These are phyloP conservation scores for Cicer yamashitae DNA, from an alignment of 306 rosid species.

Conservation along the genomic window DNA sequence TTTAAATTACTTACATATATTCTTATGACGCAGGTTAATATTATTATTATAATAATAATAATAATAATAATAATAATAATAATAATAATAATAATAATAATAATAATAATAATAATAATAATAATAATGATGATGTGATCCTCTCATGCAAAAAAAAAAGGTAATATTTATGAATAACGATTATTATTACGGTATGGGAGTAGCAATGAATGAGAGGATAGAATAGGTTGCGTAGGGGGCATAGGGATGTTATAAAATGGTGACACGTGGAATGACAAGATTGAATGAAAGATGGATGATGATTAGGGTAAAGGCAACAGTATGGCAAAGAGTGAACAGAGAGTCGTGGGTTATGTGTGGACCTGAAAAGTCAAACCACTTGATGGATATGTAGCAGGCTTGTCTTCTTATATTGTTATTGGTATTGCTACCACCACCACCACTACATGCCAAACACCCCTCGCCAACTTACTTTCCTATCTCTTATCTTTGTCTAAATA, in stretches of 20 bases:
- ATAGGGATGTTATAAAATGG: neutral
- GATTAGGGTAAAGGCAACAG: too few relatives aligned
- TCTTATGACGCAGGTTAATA: too few relatives aligned
- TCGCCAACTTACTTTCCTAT: constrained; percentile 57
- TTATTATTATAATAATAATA: too few relatives aligned
- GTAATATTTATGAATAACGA: constrained; percentile 27
- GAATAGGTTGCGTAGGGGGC: too few relatives aligned
- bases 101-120: too few relatives aligned
- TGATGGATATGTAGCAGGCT: constrained; percentile 7
- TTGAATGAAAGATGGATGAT: neutral
- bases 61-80: too few relatives aligned
- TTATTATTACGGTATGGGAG: neutral
- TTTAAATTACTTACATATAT: too few relatives aligned
- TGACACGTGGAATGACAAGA: neutral
- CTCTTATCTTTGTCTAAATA: constrained; percentile 47
- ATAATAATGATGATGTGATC: neutral
- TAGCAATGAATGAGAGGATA: too few relatives aligned
- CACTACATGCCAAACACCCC: constrained; percentile 50
- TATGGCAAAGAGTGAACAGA: neutral
- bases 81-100: too few relatives aligned
- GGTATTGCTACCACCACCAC: constrained; percentile 1
- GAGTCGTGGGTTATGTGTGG: constrained; percentile 26
- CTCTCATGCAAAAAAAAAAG: constrained; percentile 33
- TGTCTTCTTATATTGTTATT: constrained; percentile 35
- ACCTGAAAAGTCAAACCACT: constrained; percentile 44